Conservation (phyloP, 1,139 yeast species). For the Geotrichum reessii region DNA sequence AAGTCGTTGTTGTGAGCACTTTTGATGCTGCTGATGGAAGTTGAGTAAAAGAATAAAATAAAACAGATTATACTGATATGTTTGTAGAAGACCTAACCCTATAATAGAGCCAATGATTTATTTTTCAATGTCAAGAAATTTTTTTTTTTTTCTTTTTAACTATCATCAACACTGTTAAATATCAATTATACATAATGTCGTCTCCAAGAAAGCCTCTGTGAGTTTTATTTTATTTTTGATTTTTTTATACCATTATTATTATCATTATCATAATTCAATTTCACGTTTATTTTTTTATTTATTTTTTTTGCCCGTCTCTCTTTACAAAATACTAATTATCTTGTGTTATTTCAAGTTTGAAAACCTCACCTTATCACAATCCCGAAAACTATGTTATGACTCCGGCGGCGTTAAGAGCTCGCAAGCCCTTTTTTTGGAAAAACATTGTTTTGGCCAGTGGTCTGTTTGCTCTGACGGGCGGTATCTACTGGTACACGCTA, state of each 20-base stretch:
- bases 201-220: slow-evolving; percentile 13
- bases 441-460: slow-evolving; percentile 60
- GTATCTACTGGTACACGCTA: slow-evolving; percentile 54
- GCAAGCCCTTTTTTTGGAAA: slow-evolving; percentile 76
- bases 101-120: not conserved
- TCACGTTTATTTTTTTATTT: no score
- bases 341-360: slow-evolving; percentile 22
- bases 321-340: no score
- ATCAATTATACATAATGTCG: slow-evolving; percentile 3
- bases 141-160: not conserved
- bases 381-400: slow-evolving; percentile 82
- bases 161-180: not conserved
- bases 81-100: not conserved
- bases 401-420: slow-evolving; percentile 85
- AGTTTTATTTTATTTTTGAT: not conserved
- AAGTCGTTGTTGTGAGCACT: not conserved
- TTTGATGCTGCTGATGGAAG: no score
- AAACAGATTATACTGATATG: not conserved
- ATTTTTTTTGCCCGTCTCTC: no score
- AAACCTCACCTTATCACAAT: slow-evolving; percentile 55
- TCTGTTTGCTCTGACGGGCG: slow-evolving; percentile 51
- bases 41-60: not conserved
- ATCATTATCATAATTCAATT: no score
- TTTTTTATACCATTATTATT: no score
- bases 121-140: not conserved